phyloP scores from a whole-genome alignment of 2,329 filamentous ascomycete species.

The Fusarium falciforme region DNA sequence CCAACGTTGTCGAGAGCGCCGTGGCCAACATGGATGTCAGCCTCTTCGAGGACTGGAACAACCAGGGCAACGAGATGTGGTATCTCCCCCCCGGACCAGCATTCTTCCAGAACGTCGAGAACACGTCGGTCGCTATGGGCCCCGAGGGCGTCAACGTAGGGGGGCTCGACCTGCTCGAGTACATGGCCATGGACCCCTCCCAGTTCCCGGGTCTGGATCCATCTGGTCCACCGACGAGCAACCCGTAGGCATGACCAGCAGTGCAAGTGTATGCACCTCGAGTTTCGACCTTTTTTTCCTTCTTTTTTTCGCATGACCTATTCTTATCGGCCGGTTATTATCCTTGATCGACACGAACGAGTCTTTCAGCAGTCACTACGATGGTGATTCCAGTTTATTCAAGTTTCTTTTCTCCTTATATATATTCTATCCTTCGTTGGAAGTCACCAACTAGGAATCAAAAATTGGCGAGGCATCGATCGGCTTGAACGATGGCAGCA shows the following conservation, averaged over 20 bases:
- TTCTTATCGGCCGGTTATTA: neutral
- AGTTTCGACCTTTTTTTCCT: neutral
- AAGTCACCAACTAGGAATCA: neutral
- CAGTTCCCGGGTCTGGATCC: constrained; percentile 53
- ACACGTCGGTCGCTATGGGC: constrained; percentile 72
- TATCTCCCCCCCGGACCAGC: constrained; percentile 72
- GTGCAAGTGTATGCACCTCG: neutral
- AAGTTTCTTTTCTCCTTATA: neutral
- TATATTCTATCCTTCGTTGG: neutral
- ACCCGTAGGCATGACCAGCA: neutral
- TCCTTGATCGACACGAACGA: neutral
- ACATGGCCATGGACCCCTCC: constrained; percentile 70
- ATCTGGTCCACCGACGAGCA: constrained; percentile 39
- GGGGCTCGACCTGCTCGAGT: constrained; percentile 74
- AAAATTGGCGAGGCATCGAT: neutral
- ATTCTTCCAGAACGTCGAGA: constrained; percentile 73
- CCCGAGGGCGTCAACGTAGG: constrained; percentile 75
- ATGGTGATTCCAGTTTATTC: neutral
- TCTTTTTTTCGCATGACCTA: neutral
- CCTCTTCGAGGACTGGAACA: constrained; percentile 67
- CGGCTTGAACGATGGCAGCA: neutral
- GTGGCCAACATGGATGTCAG: constrained; percentile 51
- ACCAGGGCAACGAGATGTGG: constrained; percentile 71
- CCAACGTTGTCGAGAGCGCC: constrained; percentile 52
- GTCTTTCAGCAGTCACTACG: neutral